A percentile compares a stretch with the other conserved stretches of the same genome.
phyloP scores from a whole-genome alignment of 2,329 filamentous ascomycete species.

The Ophiocordyceps camponoti-rufipedis region DNA sequence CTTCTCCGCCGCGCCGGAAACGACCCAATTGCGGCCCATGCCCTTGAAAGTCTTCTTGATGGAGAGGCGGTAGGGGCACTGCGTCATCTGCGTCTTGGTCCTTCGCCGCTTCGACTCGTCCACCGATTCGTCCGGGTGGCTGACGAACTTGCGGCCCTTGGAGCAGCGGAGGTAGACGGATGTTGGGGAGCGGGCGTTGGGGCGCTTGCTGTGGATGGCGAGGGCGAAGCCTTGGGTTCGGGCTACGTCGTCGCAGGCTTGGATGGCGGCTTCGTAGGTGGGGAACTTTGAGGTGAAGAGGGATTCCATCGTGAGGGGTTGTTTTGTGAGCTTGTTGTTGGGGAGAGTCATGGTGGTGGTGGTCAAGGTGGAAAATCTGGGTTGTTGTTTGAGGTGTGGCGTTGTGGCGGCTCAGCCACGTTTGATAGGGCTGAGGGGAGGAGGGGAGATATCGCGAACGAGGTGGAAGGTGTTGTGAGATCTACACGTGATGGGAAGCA shows the following conservation, averaged over 20 bases:
- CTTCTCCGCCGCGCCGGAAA: background rate
- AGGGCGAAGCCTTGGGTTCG: background rate
- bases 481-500: too few relatives aligned
- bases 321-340: too few relatives aligned
- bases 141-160: too few relatives aligned
- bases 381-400: too few relatives aligned
- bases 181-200: background rate
- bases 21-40: background rate
- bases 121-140: background rate
- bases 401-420: too few relatives aligned
- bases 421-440: too few relatives aligned
- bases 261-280: background rate
- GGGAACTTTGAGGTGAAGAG: background rate
- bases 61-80: background rate
- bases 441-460: too few relatives aligned
- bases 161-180: background rate
- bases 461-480: too few relatives aligned
- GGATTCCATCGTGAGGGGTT: background rate
- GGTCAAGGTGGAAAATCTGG: too few relatives aligned
- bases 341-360: too few relatives aligned
- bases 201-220: background rate
- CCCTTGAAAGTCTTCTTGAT: background rate
- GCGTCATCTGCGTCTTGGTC: background rate
- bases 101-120: background rate
- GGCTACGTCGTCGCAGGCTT: background rate